Evolutionary conservation across 2,329 filamentous ascomycete species (phyloP).

Genomic region (Aspergillus chevalieri): DNA sequence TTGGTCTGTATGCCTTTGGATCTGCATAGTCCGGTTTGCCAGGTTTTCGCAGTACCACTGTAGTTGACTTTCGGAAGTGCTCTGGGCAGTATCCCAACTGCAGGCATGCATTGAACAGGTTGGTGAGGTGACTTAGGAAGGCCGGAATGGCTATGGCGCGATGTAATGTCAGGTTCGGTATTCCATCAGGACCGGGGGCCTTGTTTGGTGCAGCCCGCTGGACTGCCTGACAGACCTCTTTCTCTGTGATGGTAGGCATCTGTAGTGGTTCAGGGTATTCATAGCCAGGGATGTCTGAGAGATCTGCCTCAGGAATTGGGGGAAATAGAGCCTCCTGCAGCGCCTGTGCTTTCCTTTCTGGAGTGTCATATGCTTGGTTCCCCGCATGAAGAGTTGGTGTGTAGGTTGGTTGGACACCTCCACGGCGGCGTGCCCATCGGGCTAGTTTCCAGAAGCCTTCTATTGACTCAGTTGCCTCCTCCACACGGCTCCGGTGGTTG

Average conservation of each 20-base stretch:
- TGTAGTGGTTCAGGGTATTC: background rate
- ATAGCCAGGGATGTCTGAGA: background rate
- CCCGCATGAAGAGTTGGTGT: background rate
- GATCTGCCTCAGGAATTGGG: background rate
- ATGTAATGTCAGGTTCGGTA: background rate
- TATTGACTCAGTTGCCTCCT: background rate
- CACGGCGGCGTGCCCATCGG: background rate
- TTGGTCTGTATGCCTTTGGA: conserved; percentile 9
- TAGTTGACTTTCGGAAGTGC: conserved; percentile 4
- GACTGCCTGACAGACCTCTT: background rate
- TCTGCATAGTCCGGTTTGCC: conserved; percentile 3
- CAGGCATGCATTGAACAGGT: conserved; percentile 3
- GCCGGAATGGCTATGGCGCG: background rate
- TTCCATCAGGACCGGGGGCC: background rate
- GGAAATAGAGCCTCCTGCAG: background rate
- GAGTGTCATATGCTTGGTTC: background rate
- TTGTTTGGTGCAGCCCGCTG: background rate
- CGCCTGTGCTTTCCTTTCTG: background rate
- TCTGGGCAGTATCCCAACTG: conserved; percentile 1
- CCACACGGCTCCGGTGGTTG: background rate
- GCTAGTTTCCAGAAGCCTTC: background rate
- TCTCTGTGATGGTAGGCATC: background rate
- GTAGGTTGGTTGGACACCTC: background rate
- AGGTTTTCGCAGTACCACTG: conserved; percentile 4
- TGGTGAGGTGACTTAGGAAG: background rate